phyloP scores from a whole-genome alignment of 495 filamentous ascomycete genomes.

The Saxispiralis lemnorum region DNA sequence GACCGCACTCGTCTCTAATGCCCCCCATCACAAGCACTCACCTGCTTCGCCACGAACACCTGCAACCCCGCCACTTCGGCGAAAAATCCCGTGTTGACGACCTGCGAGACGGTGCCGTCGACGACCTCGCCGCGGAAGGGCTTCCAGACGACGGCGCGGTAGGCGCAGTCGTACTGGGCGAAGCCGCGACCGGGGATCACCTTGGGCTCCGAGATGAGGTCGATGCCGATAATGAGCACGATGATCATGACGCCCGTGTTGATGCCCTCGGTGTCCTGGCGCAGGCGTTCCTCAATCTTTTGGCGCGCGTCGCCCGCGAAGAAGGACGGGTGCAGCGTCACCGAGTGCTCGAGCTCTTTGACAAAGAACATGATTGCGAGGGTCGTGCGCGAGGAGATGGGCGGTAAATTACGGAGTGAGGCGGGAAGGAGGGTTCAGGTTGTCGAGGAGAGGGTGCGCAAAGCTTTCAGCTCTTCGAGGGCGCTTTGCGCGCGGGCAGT shows the following conservation, averaged over 20 bases:
- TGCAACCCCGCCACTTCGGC: constrained; percentile 72
- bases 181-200: constrained; percentile 77
- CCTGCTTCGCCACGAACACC: constrained; percentile 76
- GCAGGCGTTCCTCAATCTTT: constrained; percentile 65
- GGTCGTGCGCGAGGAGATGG: neutral
- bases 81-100: constrained; percentile 86
- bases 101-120: constrained; percentile 75
- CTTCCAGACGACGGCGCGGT: constrained; percentile 89
- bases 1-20: too few species aligned
- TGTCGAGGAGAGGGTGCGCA: neutral
- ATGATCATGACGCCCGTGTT: constrained; percentile 80
- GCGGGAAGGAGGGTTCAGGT: neutral
- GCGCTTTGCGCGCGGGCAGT: neutral
- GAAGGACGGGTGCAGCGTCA: constrained; percentile 89
- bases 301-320: constrained; percentile 83
- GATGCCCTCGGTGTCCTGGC: constrained; percentile 83
- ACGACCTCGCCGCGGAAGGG: constrained; percentile 95
- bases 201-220: constrained; percentile 76
- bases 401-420: neutral
- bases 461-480: neutral
- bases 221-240: constrained; percentile 80
- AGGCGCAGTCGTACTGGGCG: constrained; percentile 86
- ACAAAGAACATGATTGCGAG: constrained; percentile 75
- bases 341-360: constrained; percentile 78
- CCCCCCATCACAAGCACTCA: constrained; percentile 33